A percentile compares a stretch with the other conserved stretches of the same genome.
phyloP scores from a whole-genome alignment of 371 early-diverging fungal genomes.

The Syncephalastrum racemosum region DNA sequence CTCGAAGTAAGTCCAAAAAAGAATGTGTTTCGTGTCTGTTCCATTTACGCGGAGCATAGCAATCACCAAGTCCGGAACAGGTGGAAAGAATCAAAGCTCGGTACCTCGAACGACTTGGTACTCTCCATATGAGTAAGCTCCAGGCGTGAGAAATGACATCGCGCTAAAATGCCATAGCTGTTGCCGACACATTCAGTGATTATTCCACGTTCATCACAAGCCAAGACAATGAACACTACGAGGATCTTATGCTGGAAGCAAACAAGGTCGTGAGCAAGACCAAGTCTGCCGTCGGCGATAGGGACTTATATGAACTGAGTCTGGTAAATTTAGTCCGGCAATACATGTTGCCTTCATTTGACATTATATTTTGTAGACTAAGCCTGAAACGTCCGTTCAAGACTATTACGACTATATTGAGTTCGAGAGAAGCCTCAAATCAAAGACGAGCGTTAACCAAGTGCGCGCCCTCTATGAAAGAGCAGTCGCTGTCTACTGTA shows the following conservation, averaged over 20 bases:
- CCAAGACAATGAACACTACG: constrained; percentile 56
- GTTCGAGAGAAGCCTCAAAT: constrained; percentile 33
- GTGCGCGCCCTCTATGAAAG: constrained; percentile 65
- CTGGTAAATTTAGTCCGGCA: constrained; percentile 25
- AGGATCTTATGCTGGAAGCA: constrained; percentile 55
- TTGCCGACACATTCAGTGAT: constrained; percentile 61
- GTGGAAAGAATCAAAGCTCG: constrained; percentile 28
- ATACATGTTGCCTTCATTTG: no score
- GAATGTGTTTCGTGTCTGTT: background rate
- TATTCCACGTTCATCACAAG: constrained; percentile 68
- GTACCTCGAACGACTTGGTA: constrained; percentile 47
- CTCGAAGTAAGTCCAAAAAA: constrained; percentile 24
- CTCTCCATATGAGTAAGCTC: constrained; percentile 48
- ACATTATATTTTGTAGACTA: no score
- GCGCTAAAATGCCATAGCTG: constrained; percentile 21
- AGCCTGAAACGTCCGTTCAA: constrained; percentile 17
- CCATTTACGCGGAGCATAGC: background rate
- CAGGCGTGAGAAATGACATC: background rate
- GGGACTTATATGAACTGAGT: constrained; percentile 58
- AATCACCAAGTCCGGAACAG: constrained; percentile 18
- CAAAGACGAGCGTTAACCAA: constrained; percentile 24
- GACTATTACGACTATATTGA: constrained; percentile 49
- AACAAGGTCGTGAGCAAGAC: constrained; percentile 50
- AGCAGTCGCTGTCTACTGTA: constrained; percentile 55
- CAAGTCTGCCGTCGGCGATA: constrained; percentile 38